Conservation (phyloP, 139 green algal genomes). For the Volvox africanus region DNA sequence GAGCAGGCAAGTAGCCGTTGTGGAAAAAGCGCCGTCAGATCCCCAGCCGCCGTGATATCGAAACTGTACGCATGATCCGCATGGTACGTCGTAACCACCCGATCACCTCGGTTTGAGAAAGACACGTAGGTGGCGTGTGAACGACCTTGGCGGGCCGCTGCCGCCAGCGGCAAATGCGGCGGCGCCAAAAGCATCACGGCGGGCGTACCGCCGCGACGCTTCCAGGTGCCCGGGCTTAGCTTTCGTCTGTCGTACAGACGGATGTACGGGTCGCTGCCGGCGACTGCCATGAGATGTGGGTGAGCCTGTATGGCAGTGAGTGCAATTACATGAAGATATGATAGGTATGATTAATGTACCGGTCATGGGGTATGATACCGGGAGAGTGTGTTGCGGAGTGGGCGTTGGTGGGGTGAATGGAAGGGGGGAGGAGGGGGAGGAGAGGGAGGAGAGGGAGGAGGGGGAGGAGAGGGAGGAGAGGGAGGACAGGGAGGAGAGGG, state of each 20-base stretch:
- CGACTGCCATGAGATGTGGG: constrained; percentile 82
- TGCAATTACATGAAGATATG: no score
- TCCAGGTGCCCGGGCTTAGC: constrained; percentile 51
- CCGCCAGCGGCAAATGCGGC: constrained; percentile 62
- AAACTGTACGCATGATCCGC: constrained; percentile 85
- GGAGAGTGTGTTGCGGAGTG: no score
- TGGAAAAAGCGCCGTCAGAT: background rate
- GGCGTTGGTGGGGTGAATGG: no score
- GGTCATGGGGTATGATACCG: no score
- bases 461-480: no score
- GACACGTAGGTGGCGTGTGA: constrained; percentile 74
- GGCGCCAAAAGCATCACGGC: constrained; percentile 56
- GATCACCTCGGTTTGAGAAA: constrained; percentile 76
- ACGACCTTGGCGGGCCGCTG: constrained; percentile 11
- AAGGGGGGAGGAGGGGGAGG: no score
- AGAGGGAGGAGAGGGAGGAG: no score
- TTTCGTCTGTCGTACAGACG: constrained; percentile 83
- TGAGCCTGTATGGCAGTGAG: no score
- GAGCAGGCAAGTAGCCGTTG: background rate
- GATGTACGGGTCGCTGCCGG: constrained; percentile 74
- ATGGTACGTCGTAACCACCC: constrained; percentile 83
- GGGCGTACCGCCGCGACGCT: background rate
- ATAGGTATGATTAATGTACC: no score
- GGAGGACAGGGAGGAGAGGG: no score
- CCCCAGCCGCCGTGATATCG: constrained; percentile 65